Conservation (phyloP, 2,329 filamentous ascomycete genomes). For the Fusarium humuli region DNA sequence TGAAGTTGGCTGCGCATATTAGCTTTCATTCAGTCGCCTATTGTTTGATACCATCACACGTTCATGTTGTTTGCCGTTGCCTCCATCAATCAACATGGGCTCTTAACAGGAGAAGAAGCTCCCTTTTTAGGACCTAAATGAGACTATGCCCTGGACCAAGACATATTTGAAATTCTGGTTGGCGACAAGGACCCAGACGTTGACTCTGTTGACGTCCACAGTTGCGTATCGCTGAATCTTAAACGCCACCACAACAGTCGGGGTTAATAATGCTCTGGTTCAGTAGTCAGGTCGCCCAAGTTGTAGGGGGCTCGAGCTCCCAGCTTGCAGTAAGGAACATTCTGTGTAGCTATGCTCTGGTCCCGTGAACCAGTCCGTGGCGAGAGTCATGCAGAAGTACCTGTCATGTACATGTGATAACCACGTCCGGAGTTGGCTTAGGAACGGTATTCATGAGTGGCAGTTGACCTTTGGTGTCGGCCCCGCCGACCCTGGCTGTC, state of each 20-base stretch:
- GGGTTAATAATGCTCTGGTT: constrained; percentile 37
- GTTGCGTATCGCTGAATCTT: constrained; percentile 35
- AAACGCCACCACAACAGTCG: constrained; percentile 41
- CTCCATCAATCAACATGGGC: neutral
- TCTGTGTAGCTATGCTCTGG: constrained; percentile 33
- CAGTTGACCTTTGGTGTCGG: constrained; percentile 48
- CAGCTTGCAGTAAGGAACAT: constrained; percentile 25
- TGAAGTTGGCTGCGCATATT: neutral
- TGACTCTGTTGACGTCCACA: constrained; percentile 34
- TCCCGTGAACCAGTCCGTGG: constrained; percentile 41
- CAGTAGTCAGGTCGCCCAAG: constrained; percentile 13
- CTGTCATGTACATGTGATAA: constrained; percentile 46
- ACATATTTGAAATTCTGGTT: constrained; percentile 27
- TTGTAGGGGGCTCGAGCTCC: constrained; percentile 35
- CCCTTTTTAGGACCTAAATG: constrained; percentile 1
- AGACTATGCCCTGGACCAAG: constrained; percentile 7
- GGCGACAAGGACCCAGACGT: constrained; percentile 30
- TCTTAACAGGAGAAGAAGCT: neutral
- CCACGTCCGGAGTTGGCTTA: constrained; percentile 47
- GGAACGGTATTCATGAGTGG: constrained; percentile 44
- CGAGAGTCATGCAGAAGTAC: constrained; percentile 46
- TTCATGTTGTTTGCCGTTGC: neutral
- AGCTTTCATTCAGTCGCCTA: constrained; percentile 7
- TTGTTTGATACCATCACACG: constrained; percentile 4
- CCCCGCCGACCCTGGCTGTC: constrained; percentile 43